These are phyloP conservation scores for Mycena olivaceomarginata DNA, from an alignment of 768 basidiomycete species.

Conservation along the genomic window DNA sequence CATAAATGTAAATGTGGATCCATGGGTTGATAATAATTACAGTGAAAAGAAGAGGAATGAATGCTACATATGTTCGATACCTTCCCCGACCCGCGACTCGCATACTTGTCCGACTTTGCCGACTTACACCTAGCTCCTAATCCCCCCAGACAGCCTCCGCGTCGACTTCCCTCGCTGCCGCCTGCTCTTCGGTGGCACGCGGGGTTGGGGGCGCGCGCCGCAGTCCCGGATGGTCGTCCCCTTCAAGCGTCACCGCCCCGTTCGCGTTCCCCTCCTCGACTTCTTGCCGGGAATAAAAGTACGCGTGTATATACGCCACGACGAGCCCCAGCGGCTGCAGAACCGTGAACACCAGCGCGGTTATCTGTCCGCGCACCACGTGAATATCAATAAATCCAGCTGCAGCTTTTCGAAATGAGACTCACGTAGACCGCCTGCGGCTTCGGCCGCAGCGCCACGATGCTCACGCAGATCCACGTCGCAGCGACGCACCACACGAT, in stretches of 20 bases:
- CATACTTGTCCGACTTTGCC: background rate
- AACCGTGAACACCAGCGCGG: slow-evolving; percentile 77
- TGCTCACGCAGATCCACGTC: slow-evolving; percentile 82
- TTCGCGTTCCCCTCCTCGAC: slow-evolving; percentile 5
- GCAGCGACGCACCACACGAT: slow-evolving; percentile 86
- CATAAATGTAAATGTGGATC: background rate
- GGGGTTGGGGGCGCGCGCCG: slow-evolving; percentile 7
- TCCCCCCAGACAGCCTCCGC: slow-evolving; percentile 61
- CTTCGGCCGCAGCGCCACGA: slow-evolving; percentile 79
- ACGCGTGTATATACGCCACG: slow-evolving; percentile 62
- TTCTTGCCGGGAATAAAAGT: slow-evolving; percentile 45
- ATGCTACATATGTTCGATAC: background rate
- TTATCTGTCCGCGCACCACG: slow-evolving; percentile 62
- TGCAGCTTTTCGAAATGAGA: slow-evolving; percentile 29
- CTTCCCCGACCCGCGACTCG: background rate
- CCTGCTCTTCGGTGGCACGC: slow-evolving; percentile 30
- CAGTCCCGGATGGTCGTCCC: slow-evolving; percentile 52
- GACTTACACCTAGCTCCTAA: background rate
- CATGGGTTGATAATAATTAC: slow-evolving; percentile 26
- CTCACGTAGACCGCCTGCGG: slow-evolving; percentile 79
- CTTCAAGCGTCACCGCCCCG: slow-evolving; percentile 48
- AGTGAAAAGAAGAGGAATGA: slow-evolving; percentile 6
- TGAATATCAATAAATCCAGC: background rate
- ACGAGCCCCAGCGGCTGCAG: slow-evolving; percentile 80
- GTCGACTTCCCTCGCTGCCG: slow-evolving; percentile 63